Base-by-base conservation (phyloP, 1,284 basidiomycete species). In the Sporisorium sorghi region DNA sequence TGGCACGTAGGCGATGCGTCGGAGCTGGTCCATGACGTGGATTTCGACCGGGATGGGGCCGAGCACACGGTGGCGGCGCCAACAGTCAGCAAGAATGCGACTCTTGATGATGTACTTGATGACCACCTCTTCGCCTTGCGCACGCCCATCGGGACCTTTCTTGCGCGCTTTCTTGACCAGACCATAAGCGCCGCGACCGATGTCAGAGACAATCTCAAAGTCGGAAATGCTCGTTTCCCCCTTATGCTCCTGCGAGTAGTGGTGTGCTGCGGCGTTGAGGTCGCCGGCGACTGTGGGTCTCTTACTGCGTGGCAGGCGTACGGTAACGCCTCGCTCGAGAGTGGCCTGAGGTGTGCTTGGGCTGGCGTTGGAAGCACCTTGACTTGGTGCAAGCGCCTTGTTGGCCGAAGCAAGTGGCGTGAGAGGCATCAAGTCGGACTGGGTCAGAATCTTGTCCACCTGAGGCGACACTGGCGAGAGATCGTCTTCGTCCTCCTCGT, bases 71-170 rank as follows among this genome's bases (percentile, higher is more conserved):
- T 99, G 97, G 81, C 86, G 92, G 91, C 87, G 97, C 97, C 97
- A 99, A 84, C 95, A 99, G 86, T 99, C 96, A 21, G 96, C 97
- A 51, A 99, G 88, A 68, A 99, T 99, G 55, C 95, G 92, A 60
- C 93, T 94, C 86, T 99, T 99, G 88, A 98, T 96, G 82, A 99
- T 91, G 85, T 97, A 96, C 84, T 99, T 99, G 87, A 98, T 94
- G 76, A 98, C 91, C 59, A 97, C 86, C 62, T 87, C 86, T 8
- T 88, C 86, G 83, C 88, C 81, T 12, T 55, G 46, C 5, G 64
- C 44, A 5, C 57, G 77, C 0, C 93, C 93, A 83, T 93, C 90
- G 1, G 87, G 80, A 39, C 88, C 88, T 78, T 91, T 91, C 83
- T 94, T 92, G 64, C 92, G 88, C 1, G 91, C 96, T 56, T 93